Conservation (phyloP, 2,329 filamentous ascomycete species). For the Pseudophaeomoniella oleicola region DNA sequence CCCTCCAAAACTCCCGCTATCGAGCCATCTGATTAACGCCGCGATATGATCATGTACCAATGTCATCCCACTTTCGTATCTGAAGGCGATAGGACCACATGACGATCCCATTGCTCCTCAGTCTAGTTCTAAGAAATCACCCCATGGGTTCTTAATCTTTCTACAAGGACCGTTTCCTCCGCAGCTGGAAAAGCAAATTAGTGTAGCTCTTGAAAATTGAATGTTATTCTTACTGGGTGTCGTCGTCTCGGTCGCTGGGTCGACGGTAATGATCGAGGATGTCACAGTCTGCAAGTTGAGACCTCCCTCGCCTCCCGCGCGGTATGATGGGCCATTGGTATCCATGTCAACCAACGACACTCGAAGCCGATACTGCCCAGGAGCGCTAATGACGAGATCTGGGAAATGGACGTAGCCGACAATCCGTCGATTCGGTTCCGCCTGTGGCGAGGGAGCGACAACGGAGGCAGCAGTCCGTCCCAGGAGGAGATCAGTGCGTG, state of each 20-base stretch:
- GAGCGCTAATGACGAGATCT: constrained; percentile 8
- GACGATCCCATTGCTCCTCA: no score
- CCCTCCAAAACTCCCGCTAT: no score
- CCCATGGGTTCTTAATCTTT: background rate
- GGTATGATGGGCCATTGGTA: background rate
- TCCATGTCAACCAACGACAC: constrained; percentile 12
- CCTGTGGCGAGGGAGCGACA: background rate
- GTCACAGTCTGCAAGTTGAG: background rate
- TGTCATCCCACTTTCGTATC: no score
- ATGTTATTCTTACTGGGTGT: background rate
- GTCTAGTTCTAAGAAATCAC: background rate
- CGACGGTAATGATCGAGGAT: background rate
- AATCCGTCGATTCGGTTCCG: background rate
- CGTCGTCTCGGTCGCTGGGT: background rate
- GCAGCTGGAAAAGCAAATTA: background rate
- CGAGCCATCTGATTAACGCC: no score
- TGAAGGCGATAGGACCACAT: no score
- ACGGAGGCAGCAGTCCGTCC: constrained; percentile 11
- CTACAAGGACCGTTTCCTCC: background rate
- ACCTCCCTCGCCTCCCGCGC: background rate
- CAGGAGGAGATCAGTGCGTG: constrained; percentile 8
- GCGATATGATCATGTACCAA: no score
- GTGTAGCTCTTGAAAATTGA: background rate
- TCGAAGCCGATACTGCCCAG: constrained; percentile 10
- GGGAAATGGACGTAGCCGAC: constrained; percentile 11